Evolutionary conservation across 768 basidiomycete species (phyloP), one percentile per base, ranked within the genome.

Genomic region (Auricularia cornea): DNA sequence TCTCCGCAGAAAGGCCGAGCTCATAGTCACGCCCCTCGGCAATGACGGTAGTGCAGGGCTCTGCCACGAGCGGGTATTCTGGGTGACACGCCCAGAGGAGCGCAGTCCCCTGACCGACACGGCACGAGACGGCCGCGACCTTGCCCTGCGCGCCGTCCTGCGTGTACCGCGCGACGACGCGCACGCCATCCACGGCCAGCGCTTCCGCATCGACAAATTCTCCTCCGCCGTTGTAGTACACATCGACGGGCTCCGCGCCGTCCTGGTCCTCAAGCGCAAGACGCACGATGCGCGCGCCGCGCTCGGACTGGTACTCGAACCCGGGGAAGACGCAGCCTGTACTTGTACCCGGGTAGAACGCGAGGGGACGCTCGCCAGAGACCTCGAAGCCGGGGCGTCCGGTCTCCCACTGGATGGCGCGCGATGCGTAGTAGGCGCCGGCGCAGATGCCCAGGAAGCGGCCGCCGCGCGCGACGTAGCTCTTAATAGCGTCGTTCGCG

Each of bases 401-500:
- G 11, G 71, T 63, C 67, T 79, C 77, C 71, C 80, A 81, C 59
- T 71, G 73, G 60, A 80, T 72, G 57, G 70, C 62, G 10, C 41
- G 56, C 5, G 77, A 76, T 0, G 80, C 81, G 62, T 83, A 83
- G 59, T 82, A 86, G 1, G 81, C 80, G 1, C 84, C 83, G 4
- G 83, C 82, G 57, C 86, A 85, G 14, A 94, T 76, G 2, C 84
- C 85, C 3, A 94, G 75, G 66, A 87, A 82, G n/a, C 76, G 76
- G 2, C 94, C 94, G 0, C 94, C 93, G 6, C 74, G 67, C 44
- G 84, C 78, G 6, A 89, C 82, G 66, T 84, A 96, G 3, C 77
- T 77, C 60, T 76, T 77, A 59, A 94, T 84, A 2, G 80, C 71
- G 12, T 73, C 68, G 52, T 76, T 76, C 8, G 83, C 75, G 16